A percentile compares a stretch with the other conserved stretches of the same genome.
Evolutionary conservation across 257 asterid genomes (phyloP).

Genomic region (Scutellaria minor): DNA sequence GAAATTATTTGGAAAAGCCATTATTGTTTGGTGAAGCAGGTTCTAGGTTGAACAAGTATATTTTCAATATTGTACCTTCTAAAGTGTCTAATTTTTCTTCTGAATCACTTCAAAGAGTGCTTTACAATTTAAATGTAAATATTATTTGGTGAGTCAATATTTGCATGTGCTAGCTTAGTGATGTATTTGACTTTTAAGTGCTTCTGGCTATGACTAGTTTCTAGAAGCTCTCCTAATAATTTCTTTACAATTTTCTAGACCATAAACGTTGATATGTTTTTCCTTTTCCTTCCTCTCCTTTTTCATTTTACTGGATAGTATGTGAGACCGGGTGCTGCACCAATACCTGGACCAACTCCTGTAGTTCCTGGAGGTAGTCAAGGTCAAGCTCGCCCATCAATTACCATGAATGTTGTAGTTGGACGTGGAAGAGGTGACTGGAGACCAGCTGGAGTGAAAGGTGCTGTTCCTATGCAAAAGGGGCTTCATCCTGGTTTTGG

Average conservation of each 20-base stretch:
- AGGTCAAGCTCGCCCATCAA: constrained; percentile 82
- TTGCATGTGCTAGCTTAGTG: not conserved
- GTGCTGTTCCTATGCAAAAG: constrained; percentile 66
- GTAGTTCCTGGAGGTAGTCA: constrained; percentile 65
- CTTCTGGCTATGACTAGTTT: constrained; percentile 21
- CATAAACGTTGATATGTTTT: constrained; percentile 13
- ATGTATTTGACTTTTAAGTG: constrained; percentile 2
- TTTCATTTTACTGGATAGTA: constrained; percentile 55
- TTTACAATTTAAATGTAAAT: not conserved
- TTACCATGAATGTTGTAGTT: constrained; percentile 56
- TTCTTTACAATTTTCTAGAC: constrained; percentile 15
- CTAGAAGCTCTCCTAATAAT: constrained; percentile 16
- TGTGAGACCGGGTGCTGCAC: constrained; percentile 97
- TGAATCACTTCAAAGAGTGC: constrained; percentile 4
- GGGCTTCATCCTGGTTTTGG: constrained; percentile 78
- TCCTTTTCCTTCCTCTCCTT: constrained; percentile 28
- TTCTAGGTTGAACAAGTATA: not conserved
- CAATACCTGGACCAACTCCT: constrained; percentile 52
- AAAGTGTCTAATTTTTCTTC: not conserved
- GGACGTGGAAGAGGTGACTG: constrained; percentile 99
- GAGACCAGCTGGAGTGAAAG: constrained; percentile 81
- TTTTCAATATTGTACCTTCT: not conserved
- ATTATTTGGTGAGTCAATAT: not conserved
- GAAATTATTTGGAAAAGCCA: not conserved
- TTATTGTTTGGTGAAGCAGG: not conserved